These are phyloP conservation scores for Mortierella sp. DNA, from an alignment of 371 early-diverging fungal species.

Conservation along the genomic window DNA sequence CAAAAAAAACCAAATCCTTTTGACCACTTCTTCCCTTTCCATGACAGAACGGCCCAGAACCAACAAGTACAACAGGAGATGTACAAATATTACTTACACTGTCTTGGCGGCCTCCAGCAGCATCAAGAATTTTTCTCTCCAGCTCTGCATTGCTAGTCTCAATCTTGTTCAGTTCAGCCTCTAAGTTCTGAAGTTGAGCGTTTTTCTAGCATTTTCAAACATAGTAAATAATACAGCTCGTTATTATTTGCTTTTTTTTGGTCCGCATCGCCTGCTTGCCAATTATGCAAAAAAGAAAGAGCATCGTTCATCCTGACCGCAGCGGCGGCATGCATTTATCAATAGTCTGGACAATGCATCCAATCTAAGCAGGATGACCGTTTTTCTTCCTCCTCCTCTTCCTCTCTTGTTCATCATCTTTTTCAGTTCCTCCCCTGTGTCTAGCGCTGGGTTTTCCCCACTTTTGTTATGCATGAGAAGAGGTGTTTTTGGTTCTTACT, in stretches of 20 bases:
- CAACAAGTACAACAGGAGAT: not conserved
- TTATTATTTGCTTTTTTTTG: not conserved
- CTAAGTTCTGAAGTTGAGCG: slow-evolving; percentile 62
- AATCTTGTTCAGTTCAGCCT: slow-evolving; percentile 56
- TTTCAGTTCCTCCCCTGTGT: not conserved
- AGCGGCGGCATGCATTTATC: slow-evolving; percentile 1
- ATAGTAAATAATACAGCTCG: not conserved
- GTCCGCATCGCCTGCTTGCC: not conserved
- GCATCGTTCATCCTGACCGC: not conserved
- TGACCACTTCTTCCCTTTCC: not conserved
- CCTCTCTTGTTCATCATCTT: not conserved
- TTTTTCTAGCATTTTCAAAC: slow-evolving; percentile 35
- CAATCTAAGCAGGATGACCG: slow-evolving; percentile 3
- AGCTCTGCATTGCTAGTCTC: slow-evolving; percentile 61
- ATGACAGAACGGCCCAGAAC: not conserved
- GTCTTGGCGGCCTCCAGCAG: slow-evolving; percentile 66
- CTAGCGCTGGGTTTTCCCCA: no score
- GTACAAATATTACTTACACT: slow-evolving; percentile 60
- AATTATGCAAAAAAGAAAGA: not conserved
- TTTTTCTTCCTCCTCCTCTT: not conserved
- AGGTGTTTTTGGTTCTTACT: slow-evolving; percentile 52
- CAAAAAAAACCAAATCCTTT: not conserved
- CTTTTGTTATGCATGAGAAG: not conserved
- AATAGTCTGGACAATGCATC: not conserved
- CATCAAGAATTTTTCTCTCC: slow-evolving; percentile 58